Percentiles rank a stretch among this genome's conserved stretches.
Evolutionary conservation across 192 early-diverging fungal genomes (phyloP).

Genomic region (Podila clonocystis): DNA sequence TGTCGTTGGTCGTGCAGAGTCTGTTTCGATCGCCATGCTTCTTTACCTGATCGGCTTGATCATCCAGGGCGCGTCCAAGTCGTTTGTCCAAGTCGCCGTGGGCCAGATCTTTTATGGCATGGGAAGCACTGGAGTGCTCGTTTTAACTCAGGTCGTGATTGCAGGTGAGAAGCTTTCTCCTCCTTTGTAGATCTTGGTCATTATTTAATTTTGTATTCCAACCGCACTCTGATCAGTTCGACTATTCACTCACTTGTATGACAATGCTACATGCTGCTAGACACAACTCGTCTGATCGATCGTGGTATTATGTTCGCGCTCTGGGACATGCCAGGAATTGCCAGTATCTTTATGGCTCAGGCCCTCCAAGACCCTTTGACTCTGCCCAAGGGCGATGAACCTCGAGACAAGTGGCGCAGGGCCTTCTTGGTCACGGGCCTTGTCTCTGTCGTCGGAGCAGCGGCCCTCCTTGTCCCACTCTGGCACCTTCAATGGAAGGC

Average conservation of each 20-base stretch:
- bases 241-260: not conserved
- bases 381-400: constrained; percentile 4
- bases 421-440: constrained; percentile 11
- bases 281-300: constrained; percentile 14
- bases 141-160: not conserved
- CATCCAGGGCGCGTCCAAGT: not conserved
- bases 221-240: not conserved
- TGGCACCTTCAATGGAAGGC: constrained; percentile 13
- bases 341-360: constrained; percentile 17
- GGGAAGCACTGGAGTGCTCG: constrained; percentile 1
- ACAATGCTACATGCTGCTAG: not conserved
- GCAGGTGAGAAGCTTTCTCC: constrained; percentile 1
- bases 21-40: constrained; percentile 1
- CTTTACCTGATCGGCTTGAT: not conserved
- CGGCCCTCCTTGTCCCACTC: constrained; percentile 9
- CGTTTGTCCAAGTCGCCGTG: constrained; percentile 2
- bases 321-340: constrained; percentile 7
- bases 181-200: not conserved
- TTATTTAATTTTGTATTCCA: too few relatives aligned
- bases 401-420: constrained; percentile 11
- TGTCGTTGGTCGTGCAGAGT: constrained; percentile 13
- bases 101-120: constrained; percentile 1
- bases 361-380: constrained; percentile 8
- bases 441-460: constrained; percentile 6
- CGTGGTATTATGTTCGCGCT: constrained; percentile 17